phyloP scores from a whole-genome alignment of 768 basidiomycete genomes.

The Russula olivacea region DNA sequence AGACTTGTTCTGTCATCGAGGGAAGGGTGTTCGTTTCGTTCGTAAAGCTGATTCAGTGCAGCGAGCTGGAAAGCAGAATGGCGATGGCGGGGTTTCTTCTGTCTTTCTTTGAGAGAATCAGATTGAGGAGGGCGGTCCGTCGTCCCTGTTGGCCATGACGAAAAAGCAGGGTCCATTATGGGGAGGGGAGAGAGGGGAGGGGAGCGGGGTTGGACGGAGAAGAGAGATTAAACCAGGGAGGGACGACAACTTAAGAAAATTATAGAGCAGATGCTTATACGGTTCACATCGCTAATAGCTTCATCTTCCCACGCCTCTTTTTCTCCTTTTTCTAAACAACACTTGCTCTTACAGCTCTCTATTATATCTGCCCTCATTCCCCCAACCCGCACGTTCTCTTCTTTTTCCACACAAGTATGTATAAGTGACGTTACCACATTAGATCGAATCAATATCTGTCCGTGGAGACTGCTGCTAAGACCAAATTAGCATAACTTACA shows the following conservation, averaged over 20 bases:
- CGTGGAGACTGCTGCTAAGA: constrained; percentile 15
- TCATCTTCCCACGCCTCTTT: constrained; percentile 24
- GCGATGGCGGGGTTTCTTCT: constrained; percentile 75
- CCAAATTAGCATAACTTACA: constrained; percentile 3
- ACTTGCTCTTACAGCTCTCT: neutral
- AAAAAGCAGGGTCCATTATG: constrained; percentile 29
- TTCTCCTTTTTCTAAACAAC: neutral
- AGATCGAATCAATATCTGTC: neutral
- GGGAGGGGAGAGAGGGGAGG: constrained; percentile 22
- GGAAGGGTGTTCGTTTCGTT: constrained; percentile 67
- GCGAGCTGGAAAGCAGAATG: constrained; percentile 67
- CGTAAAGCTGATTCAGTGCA: constrained; percentile 73
- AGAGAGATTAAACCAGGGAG: constrained; percentile 1
- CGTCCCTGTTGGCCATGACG: constrained; percentile 19
- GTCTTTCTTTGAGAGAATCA: constrained; percentile 37
- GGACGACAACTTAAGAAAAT: constrained; percentile 22
- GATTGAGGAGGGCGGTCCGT: constrained; percentile 25
- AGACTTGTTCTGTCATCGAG: constrained; percentile 61
- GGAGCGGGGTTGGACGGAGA: constrained; percentile 21
- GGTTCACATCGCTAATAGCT: constrained; percentile 24
- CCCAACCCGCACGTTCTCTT: neutral
- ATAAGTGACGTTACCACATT: no score
- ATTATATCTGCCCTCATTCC: no score
- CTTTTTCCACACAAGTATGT: neutral
- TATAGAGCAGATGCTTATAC: constrained; percentile 27